Percentiles rank a stretch among this genome's conserved stretches.
These are phyloP conservation scores for Monilinia vaccinii-corymbosi DNA, from an alignment of 2,329 filamentous ascomycete species.

Conservation along the genomic window DNA sequence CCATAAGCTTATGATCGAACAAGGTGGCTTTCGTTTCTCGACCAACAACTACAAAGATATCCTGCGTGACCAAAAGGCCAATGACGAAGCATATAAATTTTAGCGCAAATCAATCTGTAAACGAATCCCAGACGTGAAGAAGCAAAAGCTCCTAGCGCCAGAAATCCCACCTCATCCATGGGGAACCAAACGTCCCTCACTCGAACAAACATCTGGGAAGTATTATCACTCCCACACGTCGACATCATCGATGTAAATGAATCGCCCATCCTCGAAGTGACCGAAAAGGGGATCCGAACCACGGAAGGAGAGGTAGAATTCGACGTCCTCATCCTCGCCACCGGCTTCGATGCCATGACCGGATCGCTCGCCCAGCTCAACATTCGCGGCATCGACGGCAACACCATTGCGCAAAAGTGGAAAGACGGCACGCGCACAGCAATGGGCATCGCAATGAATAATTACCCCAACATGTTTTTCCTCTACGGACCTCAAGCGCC, in stretches of 20 bases:
- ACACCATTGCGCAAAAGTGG: slow-evolving; percentile 30
- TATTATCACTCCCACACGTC: slow-evolving; percentile 38
- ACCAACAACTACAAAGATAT: slow-evolving; percentile 26
- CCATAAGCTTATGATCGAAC: slow-evolving; percentile 20
- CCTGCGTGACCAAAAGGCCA: slow-evolving; percentile 25
- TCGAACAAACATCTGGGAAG: slow-evolving; percentile 44
- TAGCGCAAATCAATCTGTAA: slow-evolving; percentile 4
- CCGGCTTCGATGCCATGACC: slow-evolving; percentile 32
- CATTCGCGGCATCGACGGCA: slow-evolving; percentile 25
- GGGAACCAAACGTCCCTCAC: slow-evolving; percentile 37
- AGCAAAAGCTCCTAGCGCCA: slow-evolving; percentile 39
- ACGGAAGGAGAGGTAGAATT: slow-evolving; percentile 25
- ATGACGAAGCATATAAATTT: slow-evolving; percentile 16
- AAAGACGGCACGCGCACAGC: slow-evolving; percentile 27
- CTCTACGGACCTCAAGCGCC: slow-evolving; percentile 35
- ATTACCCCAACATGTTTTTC: slow-evolving; percentile 42
- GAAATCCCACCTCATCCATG: slow-evolving; percentile 36
- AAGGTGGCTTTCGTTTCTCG: slow-evolving; percentile 32
- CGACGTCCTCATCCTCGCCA: slow-evolving; percentile 31
- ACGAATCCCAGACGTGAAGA: slow-evolving; percentile 15
- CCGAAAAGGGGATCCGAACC: slow-evolving; percentile 30
- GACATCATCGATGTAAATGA: slow-evolving; percentile 37
- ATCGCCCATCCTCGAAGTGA: slow-evolving; percentile 34
- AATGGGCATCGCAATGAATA: slow-evolving; percentile 34
- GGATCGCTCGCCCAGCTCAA: slow-evolving; percentile 29